These are phyloP conservation scores for Talaromyces nanjingensis DNA, from an alignment of 495 filamentous ascomycete species.

Conservation along the genomic window DNA sequence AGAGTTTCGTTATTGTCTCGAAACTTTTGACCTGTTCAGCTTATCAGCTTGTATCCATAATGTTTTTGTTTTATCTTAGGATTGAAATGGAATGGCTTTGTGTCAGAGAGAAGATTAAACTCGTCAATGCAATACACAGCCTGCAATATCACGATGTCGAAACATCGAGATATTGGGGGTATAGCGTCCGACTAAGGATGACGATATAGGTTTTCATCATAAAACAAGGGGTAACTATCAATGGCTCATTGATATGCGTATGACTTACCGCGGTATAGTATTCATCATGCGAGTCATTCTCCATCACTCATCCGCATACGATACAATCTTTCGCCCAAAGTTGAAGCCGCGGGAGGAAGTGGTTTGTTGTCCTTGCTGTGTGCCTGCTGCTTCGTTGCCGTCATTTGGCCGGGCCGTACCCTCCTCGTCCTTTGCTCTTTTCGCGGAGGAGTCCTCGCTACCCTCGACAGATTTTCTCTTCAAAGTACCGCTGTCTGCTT, in stretches of 20 bases:
- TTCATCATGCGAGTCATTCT: neutral
- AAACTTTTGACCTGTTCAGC: neutral
- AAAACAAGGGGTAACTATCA: neutral
- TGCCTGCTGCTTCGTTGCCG: neutral
- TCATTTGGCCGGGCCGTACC: neutral
- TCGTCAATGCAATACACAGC: slow-evolving; percentile 19
- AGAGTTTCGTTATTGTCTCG: neutral
- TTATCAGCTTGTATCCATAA: neutral
- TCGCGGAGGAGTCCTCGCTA: neutral
- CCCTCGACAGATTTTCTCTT: neutral
- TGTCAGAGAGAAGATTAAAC: slow-evolving; percentile 30
- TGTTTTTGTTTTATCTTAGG: neutral
- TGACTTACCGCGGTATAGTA: neutral
- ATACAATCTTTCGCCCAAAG: slow-evolving; percentile 1
- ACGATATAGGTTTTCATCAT: slow-evolving; percentile 27
- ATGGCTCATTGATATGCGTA: neutral
- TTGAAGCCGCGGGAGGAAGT: neutral
- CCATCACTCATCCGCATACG: slow-evolving; percentile 2
- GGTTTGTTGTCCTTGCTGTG: neutral
- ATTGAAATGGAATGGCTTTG: neutral
- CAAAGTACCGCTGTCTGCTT: neutral
- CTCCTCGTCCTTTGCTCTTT: neutral
- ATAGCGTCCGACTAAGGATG: slow-evolving; percentile 28
- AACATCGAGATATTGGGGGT: slow-evolving; percentile 10
- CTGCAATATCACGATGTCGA: slow-evolving; percentile 10